phyloP scores from a whole-genome alignment of 352 stramenopile species.

The Sclerospora graminicola region DNA sequence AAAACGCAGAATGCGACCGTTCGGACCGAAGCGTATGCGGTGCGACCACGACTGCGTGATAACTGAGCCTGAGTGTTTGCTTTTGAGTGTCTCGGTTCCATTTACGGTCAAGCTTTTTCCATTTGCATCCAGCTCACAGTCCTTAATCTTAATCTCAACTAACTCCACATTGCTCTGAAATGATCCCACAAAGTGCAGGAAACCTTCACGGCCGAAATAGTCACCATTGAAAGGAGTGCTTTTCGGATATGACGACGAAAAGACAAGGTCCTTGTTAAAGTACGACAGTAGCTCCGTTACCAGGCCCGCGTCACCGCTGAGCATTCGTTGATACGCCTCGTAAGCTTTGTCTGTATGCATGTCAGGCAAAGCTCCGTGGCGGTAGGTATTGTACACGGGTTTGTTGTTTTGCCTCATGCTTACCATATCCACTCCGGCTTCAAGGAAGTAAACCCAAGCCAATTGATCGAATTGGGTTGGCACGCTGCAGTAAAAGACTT shows the following conservation, averaged over 20 bases:
- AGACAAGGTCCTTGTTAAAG: slow-evolving; percentile 87
- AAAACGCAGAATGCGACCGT: slow-evolving; percentile 73
- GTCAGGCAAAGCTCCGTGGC: slow-evolving; percentile 52
- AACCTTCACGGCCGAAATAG: slow-evolving; percentile 77
- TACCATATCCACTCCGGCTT: slow-evolving; percentile 67
- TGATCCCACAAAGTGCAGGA: slow-evolving; percentile 64
- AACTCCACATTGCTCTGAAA: slow-evolving; percentile 76
- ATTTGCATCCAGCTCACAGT: slow-evolving; percentile 46
- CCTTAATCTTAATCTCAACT: slow-evolving; percentile 65
- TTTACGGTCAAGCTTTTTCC: slow-evolving; percentile 68
- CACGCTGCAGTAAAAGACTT: slow-evolving; percentile 75
- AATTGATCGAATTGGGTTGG: slow-evolving; percentile 75
- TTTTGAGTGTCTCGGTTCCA: slow-evolving; percentile 73
- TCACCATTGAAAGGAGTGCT: slow-evolving; percentile 66
- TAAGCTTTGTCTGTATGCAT: slow-evolving; percentile 75
- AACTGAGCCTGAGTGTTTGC: slow-evolving; percentile 59
- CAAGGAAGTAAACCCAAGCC: slow-evolving; percentile 78
- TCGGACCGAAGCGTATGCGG: slow-evolving; percentile 65
- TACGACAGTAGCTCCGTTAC: slow-evolving; percentile 69
- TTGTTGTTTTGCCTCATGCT: slow-evolving; percentile 83
- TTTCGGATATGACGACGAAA: slow-evolving; percentile 76
- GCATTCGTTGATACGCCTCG: slow-evolving; percentile 58
- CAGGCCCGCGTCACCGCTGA: slow-evolving; percentile 38
- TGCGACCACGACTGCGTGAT: slow-evolving; percentile 71
- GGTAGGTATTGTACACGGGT: slow-evolving; percentile 71